Conservation (phyloP, 2,329 filamentous ascomycete genomes). For the Phialophora tarda region DNA sequence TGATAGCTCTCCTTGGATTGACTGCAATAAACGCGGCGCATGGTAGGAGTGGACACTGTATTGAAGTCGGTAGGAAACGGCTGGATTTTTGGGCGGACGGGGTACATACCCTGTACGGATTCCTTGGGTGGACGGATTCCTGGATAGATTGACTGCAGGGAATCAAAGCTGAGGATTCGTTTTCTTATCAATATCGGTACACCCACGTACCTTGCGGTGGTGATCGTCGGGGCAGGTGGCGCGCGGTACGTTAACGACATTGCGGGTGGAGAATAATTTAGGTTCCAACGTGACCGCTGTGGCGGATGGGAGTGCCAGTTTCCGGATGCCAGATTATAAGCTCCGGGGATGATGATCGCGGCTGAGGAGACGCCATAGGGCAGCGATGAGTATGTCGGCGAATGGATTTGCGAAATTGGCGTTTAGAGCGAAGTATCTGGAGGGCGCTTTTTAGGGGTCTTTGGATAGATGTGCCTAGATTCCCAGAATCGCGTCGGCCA, state of each 20-base stretch:
- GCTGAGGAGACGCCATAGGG: background rate
- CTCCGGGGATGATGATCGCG: background rate
- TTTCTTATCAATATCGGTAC: background rate
- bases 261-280: background rate
- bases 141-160: too few relatives aligned
- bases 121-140: too few relatives aligned
- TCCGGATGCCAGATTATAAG: background rate
- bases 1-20: too few relatives aligned
- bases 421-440: background rate
- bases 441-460: background rate
- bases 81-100: too few relatives aligned
- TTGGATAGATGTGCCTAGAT: background rate
- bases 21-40: too few relatives aligned
- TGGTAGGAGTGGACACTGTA: too few relatives aligned
- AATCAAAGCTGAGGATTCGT: too few relatives aligned
- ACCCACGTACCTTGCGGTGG: background rate
- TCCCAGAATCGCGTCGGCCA: background rate
- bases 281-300: background rate
- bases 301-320: background rate
- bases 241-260: background rate
- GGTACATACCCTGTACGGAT: too few relatives aligned
- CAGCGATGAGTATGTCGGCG: background rate
- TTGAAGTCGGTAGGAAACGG: too few relatives aligned
- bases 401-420: background rate
- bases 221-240: background rate